phyloP scores from a whole-genome alignment of 2,329 filamentous ascomycete genomes.

The Colletotrichum chlorophyti region DNA sequence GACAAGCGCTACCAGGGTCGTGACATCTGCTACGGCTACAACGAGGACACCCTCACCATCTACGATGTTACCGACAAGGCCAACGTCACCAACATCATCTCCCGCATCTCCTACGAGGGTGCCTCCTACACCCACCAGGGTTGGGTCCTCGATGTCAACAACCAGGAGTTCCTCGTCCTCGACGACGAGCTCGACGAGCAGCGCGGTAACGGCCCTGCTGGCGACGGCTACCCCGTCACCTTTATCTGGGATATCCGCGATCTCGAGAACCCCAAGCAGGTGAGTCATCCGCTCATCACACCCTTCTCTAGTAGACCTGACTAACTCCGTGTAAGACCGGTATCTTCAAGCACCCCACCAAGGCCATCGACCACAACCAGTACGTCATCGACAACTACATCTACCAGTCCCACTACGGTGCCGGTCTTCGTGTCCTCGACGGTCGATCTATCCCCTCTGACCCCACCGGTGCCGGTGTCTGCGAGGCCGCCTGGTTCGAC shows the following conservation, averaged over 20 bases:
- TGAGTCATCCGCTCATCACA: constrained; percentile 36
- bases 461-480: constrained; percentile 51
- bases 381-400: constrained; percentile 51
- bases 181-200: constrained; percentile 62
- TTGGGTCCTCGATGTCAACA: constrained; percentile 54
- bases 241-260: constrained; percentile 58
- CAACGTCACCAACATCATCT: constrained; percentile 51
- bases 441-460: constrained; percentile 44
- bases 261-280: constrained; percentile 49
- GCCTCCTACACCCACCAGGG: constrained; percentile 67
- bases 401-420: constrained; percentile 59
- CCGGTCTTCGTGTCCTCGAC: constrained; percentile 52
- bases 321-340: constrained; percentile 48
- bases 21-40: constrained; percentile 65
- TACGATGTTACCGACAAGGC: constrained; percentile 60
- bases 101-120: constrained; percentile 61
- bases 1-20: constrained; percentile 52
- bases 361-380: constrained; percentile 56
- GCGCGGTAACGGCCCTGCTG: constrained; percentile 44
- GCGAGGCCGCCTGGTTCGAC: constrained; percentile 57
- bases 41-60: constrained; percentile 59
- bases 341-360: constrained; percentile 46
- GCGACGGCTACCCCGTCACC: constrained; percentile 53
- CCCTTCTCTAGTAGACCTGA: accelerated
- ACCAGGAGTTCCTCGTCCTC: constrained; percentile 53